These are phyloP conservation scores for Leccinum fuscescens DNA, from an alignment of 1,284 basidiomycete genomes.

Conservation along the genomic window DNA sequence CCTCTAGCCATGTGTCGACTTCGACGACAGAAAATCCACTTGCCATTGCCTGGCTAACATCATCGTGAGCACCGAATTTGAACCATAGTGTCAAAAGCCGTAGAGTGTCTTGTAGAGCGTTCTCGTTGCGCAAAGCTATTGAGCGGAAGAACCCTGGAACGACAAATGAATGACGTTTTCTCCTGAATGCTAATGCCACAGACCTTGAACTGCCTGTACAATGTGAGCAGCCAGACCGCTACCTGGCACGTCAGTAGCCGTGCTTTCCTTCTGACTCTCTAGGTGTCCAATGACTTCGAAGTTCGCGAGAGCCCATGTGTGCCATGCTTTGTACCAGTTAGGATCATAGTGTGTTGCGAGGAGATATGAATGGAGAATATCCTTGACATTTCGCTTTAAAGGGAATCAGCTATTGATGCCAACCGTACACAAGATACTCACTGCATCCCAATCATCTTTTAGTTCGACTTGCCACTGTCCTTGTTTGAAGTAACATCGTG, in stretches of 20 bases:
- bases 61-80: conserved; percentile 91
- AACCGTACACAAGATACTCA: conserved; percentile 39
- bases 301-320: conserved; percentile 97
- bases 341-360: conserved; percentile 91
- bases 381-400: conserved; percentile 69
- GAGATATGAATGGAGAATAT: conserved; percentile 83
- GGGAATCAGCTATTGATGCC: conserved; percentile 9
- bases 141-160: conserved; percentile 89
- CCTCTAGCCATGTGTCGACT: conserved; percentile 98
- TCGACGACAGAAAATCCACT: conserved; percentile 89
- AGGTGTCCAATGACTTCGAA: conserved; percentile 91
- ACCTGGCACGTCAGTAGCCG: conserved; percentile 65
- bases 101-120: conserved; percentile 93
- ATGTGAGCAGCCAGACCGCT: conserved; percentile 82
- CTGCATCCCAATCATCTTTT: conserved; percentile 76
- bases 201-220: conserved; percentile 92
- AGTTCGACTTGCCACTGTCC: conserved; percentile 92
- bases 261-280: conserved; percentile 65
- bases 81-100: conserved; percentile 97
- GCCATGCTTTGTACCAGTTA: conserved; percentile 99
- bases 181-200: conserved; percentile 11
- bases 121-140: conserved; percentile 86
- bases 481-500: conserved; percentile 95
- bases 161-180: conserved; percentile 5
- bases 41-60: conserved; percentile 89